phyloP scores from a whole-genome alignment of 768 basidiomycete species.

The Astraeus odoratus region DNA sequence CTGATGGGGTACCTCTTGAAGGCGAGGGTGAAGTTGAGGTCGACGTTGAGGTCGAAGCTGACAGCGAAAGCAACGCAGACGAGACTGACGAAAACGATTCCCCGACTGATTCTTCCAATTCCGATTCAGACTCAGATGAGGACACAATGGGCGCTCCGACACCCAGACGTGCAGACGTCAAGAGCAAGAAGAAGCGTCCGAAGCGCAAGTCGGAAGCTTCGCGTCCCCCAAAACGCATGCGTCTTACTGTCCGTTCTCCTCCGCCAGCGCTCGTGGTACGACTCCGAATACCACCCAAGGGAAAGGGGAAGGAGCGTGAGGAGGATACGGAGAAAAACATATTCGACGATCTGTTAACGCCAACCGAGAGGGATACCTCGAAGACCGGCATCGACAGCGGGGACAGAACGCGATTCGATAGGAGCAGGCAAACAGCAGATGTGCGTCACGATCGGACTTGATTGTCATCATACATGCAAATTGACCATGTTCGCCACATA shows the following conservation, averaged over 20 bases:
- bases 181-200: constrained; percentile 23
- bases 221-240: constrained; percentile 40
- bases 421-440: constrained; percentile 66
- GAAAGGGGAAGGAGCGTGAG: constrained; percentile 64
- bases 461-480: not conserved
- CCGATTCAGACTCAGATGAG: constrained; percentile 19
- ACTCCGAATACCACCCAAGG: constrained; percentile 51
- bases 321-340: constrained; percentile 55
- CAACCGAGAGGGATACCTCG: constrained; percentile 63
- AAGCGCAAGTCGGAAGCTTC: constrained; percentile 20
- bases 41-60: constrained; percentile 23
- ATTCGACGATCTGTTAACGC: constrained; percentile 77
- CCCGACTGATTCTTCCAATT: constrained; percentile 22
- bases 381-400: constrained; percentile 53
- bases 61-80: constrained; percentile 24
- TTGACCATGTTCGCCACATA: constrained; percentile 9
- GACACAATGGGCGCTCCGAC: constrained; percentile 11
- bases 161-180: constrained; percentile 12
- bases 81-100: constrained; percentile 20
- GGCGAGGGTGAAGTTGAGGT: constrained; percentile 23
- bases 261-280: constrained; percentile 39
- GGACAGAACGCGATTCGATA: constrained; percentile 71
- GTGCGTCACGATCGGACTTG: constrained; percentile 43
- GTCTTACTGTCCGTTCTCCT: constrained; percentile 32
- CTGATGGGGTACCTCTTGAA: constrained; percentile 21